Evolutionary conservation across 331 rosid genomes (phyloP).

Genomic region (Arachis monticola): DNA sequence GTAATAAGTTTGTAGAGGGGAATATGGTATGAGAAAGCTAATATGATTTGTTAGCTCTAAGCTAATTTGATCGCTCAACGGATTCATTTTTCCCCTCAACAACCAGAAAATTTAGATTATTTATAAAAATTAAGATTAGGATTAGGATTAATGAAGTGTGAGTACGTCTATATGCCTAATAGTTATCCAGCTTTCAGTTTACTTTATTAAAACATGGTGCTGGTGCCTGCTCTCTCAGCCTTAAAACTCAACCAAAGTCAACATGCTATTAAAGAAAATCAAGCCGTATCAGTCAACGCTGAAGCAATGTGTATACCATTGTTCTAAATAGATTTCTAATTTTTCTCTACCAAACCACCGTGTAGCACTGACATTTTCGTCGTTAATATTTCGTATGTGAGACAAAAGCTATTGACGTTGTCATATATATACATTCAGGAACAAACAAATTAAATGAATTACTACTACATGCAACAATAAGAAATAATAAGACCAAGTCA

Average conservation of each 20-base stretch:
- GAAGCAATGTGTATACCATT: conserved; percentile 16
- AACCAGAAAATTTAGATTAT: background rate
- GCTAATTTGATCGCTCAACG: no score
- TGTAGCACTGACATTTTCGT: background rate
- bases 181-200: conserved; percentile 18
- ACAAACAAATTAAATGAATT: background rate
- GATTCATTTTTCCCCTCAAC: no score
- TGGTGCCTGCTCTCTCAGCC: background rate
- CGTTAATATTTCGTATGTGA: background rate
- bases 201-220: no score
- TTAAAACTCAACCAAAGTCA: conserved; percentile 42
- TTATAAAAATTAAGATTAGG: background rate
- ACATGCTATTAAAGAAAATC: conserved; percentile 15
- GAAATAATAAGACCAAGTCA: background rate
- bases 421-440: background rate
- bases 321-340: background rate
- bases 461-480: conserved; percentile 3
- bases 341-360: background rate
- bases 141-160: background rate
- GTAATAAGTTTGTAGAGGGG: no score
- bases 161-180: conserved; percentile 1
- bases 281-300: conserved; percentile 37
- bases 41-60: no score
- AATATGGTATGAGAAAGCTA: no score
- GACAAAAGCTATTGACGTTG: background rate